Base-by-base conservation (phyloP, 129 eudicot species). In the Pittosporum tobira region DNA sequence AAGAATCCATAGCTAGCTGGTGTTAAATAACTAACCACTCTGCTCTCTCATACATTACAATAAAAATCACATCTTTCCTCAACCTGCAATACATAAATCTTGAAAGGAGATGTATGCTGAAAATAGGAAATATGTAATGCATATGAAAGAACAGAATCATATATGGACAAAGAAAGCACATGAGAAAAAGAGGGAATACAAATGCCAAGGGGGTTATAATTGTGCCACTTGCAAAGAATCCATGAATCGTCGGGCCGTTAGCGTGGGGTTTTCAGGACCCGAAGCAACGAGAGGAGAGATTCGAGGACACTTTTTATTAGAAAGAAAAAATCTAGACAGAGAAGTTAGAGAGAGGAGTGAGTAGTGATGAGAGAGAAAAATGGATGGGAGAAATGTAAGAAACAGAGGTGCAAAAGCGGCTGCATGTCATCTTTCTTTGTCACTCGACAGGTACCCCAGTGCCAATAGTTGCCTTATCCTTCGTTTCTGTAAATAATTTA, bases 191-290 rank as follows among this genome's bases (percentile, higher is more conserved):
- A 12, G 15, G 15, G n/a, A 10, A 40, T 3, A 40, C 4, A 71
- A 68, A 53, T 58, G 60, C 31, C 57, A 59, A 58, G 60, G 67
- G 63, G 59, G 54, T 48, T 18, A 46, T 28, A 74, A 57, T 63
- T 62, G 61, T 8, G 67, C 15, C 37, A 48, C 22, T 48, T 18
- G 55, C 31, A 50, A 34, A 72, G 72, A 57, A 73, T 66, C 80
- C 74, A 70, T 66, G 75, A 73, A 61, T 61, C n/a, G 67, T 68
- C 42, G 81, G 65, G 65, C 45, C 51, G 61, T 62, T 63, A 79
- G 76, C 46, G 75, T 74, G 81, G 81, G 81, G 59, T 78, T 64
- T 79, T 66, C 80, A 63, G 68, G 46, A 68, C 73, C 75, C 66
- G 60, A 61, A 52, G 67, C 62, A 49, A 65, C 15, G 23, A 44